Evolutionary conservation across 768 basidiomycete genomes (phyloP).

Genomic region (Phanerochaete sordida): DNA sequence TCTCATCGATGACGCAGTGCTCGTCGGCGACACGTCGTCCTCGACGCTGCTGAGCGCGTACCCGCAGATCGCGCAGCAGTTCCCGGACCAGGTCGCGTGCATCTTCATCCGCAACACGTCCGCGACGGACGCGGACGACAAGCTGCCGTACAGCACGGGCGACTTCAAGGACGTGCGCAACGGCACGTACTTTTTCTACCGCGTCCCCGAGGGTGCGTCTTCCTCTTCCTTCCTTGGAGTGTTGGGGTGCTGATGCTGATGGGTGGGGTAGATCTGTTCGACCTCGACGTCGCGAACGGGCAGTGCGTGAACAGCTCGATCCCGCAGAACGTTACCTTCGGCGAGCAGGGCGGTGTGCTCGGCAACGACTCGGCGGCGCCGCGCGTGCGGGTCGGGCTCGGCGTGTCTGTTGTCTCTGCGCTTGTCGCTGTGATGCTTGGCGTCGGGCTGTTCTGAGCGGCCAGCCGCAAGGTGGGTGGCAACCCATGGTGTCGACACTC

Average conservation of each 20-base stretch:
- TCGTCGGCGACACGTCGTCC: conserved; percentile 22
- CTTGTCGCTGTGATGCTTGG: neutral
- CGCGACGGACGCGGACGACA: conserved; percentile 28
- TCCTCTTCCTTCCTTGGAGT: neutral
- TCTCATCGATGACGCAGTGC: conserved; percentile 1
- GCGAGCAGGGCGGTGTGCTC: conserved; percentile 22
- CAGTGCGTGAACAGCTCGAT: conserved; percentile 19
- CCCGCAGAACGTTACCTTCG: conserved; percentile 22
- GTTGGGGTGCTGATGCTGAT: neutral
- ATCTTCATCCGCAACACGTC: conserved; percentile 32
- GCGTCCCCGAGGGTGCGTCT: conserved; percentile 18
- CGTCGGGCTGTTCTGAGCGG: neutral
- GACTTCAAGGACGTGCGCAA: conserved; percentile 28
- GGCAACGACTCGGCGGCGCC: neutral
- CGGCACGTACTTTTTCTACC: conserved; percentile 27
- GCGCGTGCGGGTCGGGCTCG: neutral
- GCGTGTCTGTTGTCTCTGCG: neutral
- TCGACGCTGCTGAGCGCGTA: conserved; percentile 23
- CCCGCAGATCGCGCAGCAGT: conserved; percentile 21
- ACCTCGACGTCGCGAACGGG: conserved; percentile 17
- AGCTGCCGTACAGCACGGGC: conserved; percentile 30
- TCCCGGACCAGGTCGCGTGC: conserved; percentile 25
- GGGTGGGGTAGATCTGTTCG: conserved; percentile 12
- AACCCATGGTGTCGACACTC: no score
- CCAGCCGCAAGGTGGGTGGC: no score